Evolutionary conservation across 306 rosid genomes (phyloP).

Genomic region (Coriaria nepalensis): DNA sequence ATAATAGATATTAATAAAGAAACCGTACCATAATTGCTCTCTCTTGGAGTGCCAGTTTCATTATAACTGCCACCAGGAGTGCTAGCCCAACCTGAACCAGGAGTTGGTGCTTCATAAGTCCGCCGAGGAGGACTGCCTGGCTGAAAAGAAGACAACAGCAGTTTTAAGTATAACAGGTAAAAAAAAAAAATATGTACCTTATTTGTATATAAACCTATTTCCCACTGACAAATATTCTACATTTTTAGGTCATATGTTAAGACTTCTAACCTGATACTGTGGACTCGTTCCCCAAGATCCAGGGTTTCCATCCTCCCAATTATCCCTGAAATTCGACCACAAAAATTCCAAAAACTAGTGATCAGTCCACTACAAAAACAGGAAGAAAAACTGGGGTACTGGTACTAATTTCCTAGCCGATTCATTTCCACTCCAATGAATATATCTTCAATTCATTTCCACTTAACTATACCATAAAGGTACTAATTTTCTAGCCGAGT

Average conservation of each 20-base stretch:
- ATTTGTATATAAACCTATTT: too few relatives aligned
- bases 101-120: conserved; percentile 93
- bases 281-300: conserved; percentile 96
- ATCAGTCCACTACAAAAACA: not conserved
- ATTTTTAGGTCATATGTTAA: not conserved
- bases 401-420: too few relatives aligned
- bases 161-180: too few relatives aligned
- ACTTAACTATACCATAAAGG: too few relatives aligned
- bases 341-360: conserved; percentile 16
- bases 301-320: conserved; percentile 98
- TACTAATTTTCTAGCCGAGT: too few relatives aligned
- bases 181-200: too few relatives aligned
- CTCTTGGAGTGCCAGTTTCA: conserved; percentile 94
- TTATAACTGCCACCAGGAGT: conserved; percentile 87
- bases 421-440: too few relatives aligned
- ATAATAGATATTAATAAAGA: not conserved
- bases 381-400: too few relatives aligned
- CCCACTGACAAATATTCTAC: too few relatives aligned
- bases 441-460: too few relatives aligned
- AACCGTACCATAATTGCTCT: conserved; percentile 63
- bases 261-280: conserved; percentile 63
- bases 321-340: conserved; percentile 47
- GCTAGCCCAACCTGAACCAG: conserved; percentile 96
- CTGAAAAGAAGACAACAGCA: conserved; percentile 23
- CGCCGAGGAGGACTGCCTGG: conserved; percentile 96